A percentile compares a stretch with the other conserved stretches of the same genome.
phyloP scores from a whole-genome alignment of 257 asterid species.

The Nicotiana attenuata region DNA sequence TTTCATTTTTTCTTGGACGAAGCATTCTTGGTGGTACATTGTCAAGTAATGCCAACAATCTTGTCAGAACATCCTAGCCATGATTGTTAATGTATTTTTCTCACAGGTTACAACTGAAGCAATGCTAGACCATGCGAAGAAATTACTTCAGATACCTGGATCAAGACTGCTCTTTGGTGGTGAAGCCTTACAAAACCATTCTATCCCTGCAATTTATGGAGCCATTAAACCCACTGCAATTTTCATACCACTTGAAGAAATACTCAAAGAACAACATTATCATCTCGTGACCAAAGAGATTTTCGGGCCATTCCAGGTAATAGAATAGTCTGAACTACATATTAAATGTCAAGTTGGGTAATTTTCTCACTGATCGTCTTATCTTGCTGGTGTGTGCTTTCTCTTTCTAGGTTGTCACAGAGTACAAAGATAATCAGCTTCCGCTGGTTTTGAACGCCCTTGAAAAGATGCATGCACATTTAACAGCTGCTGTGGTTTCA shows the following conservation, averaged over 20 bases:
- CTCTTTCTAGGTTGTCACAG: constrained; percentile 55
- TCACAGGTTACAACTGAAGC: constrained; percentile 74
- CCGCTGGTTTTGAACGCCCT: constrained; percentile 60
- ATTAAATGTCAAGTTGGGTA: neutral
- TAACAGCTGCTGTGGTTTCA: constrained; percentile 94
- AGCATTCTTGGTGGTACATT: neutral
- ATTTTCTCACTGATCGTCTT: neutral
- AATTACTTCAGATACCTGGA: constrained; percentile 78
- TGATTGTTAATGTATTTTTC: neutral
- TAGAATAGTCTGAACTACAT: neutral
- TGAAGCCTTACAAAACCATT: constrained; percentile 63
- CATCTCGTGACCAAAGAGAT: constrained; percentile 77
- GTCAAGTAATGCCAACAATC: neutral
- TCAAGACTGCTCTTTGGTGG: constrained; percentile 88
- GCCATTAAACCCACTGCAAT: constrained; percentile 97
- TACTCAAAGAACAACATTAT: constrained; percentile 57
- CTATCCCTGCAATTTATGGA: constrained; percentile 81
- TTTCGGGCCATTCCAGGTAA: constrained; percentile 96
- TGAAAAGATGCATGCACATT: constrained; percentile 91
- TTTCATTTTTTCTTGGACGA: neutral
- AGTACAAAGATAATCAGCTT: constrained; percentile 65
- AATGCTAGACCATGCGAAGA: constrained; percentile 67
- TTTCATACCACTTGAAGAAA: constrained; percentile 80
- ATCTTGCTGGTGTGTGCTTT: neutral
- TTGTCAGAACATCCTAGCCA: neutral